A percentile compares a stretch with the other conserved stretches of the same genome.
Conservation (phyloP, 1,284 basidiomycete species). For the Phenoliferia sp. region DNA sequence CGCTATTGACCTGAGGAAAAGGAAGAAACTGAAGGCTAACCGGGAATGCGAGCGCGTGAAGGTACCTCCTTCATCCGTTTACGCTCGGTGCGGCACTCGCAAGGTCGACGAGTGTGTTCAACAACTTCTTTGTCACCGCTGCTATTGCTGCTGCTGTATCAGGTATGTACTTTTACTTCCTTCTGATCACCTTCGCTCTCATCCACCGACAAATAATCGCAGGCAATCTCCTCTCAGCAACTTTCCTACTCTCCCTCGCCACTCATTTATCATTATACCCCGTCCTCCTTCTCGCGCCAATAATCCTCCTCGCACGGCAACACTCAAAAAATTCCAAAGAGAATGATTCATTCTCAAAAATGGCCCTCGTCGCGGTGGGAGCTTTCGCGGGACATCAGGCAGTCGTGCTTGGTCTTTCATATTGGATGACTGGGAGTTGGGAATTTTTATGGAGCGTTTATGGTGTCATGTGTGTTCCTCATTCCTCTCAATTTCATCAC, state of each 20-base stretch:
- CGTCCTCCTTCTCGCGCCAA: slow-evolving; percentile 60
- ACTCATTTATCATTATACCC: slow-evolving; percentile 68
- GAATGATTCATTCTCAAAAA: background rate
- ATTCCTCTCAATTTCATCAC: background rate
- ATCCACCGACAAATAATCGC: background rate
- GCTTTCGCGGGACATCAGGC: slow-evolving; percentile 24
- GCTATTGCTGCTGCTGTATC: slow-evolving; percentile 66
- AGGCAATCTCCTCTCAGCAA: slow-evolving; percentile 43
- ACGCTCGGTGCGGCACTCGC: slow-evolving; percentile 70
- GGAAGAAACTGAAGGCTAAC: background rate
- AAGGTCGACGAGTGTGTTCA: slow-evolving; percentile 70
- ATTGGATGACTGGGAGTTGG: slow-evolving; percentile 32
- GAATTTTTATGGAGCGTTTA: slow-evolving; percentile 60
- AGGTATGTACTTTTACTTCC: slow-evolving; percentile 48
- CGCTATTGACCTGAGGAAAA: background rate
- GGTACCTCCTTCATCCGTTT: slow-evolving; percentile 86
- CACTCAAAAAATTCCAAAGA: slow-evolving; percentile 13
- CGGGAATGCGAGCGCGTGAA: too few species aligned
- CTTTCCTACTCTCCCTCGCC: slow-evolving; percentile 63
- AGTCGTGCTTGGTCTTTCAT: slow-evolving; percentile 20
- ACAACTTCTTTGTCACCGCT: slow-evolving; percentile 64
- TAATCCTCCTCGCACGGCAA: slow-evolving; percentile 54
- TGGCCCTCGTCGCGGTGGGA: background rate
- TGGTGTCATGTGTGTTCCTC: slow-evolving; percentile 65
- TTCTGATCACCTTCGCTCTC: slow-evolving; percentile 10